Conservation (phyloP, 495 filamentous ascomycete genomes). For the Venustampulla echinocandica region DNA sequence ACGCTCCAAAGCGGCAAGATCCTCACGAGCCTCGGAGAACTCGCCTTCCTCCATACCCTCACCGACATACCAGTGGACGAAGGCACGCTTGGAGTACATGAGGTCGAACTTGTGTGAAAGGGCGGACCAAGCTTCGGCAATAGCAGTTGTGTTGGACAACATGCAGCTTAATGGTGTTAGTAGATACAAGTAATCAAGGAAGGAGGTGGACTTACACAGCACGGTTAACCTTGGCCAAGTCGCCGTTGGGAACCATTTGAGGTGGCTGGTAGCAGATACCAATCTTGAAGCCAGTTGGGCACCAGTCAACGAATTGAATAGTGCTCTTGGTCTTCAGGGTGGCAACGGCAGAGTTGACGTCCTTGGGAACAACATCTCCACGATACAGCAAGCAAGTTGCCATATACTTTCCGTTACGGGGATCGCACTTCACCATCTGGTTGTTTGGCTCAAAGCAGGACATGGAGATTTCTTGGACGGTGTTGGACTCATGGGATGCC, state of each 20-base stretch:
- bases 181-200: neutral
- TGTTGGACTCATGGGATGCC: conserved; percentile 91
- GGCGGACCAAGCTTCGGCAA: conserved; percentile 96
- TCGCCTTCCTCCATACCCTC: conserved; percentile 99
- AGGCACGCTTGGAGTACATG: conserved; percentile 99
- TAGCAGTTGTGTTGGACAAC: conserved; percentile 98
- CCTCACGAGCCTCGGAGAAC: conserved; percentile 98
- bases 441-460: conserved; percentile 74
- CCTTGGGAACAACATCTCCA: conserved; percentile 94
- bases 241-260: conserved; percentile 89
- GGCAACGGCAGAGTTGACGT: conserved; percentile 83
- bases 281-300: conserved; percentile 99
- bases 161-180: conserved; percentile 60
- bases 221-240: conserved; percentile 93
- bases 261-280: conserved; percentile 99
- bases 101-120: conserved; percentile 98
- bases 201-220: conserved; percentile 65
- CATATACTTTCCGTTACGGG: conserved; percentile 99
- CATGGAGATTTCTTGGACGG: conserved; percentile 79
- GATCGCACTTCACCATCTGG: conserved; percentile 99
- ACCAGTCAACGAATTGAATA: conserved; percentile 99
- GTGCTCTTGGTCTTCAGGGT: conserved; percentile 97
- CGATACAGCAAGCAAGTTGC: conserved; percentile 96
- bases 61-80: conserved; percentile 99
- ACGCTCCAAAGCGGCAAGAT: conserved; percentile 92